Evolutionary conservation across 2,329 filamentous ascomycete genomes (phyloP), one percentile per base, ranked within the genome.

Genomic region (Myotisia sp.): DNA sequence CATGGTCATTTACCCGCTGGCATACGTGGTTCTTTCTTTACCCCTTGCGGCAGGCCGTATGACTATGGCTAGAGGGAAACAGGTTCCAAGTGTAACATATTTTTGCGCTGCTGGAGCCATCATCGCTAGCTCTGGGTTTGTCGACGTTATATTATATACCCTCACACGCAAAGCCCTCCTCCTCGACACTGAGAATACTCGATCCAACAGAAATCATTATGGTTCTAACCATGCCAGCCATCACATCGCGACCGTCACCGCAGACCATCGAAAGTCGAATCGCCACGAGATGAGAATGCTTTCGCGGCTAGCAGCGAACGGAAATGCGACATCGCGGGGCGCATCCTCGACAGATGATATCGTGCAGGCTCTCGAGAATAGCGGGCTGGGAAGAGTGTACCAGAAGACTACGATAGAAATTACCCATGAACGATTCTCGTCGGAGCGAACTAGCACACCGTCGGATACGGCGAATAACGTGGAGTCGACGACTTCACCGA

Each of bases 11-110:
- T 63, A 63, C 36, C 60, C 60, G 2, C 48, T 66, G 8, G 59
- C 56, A 7, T 81, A 81, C 47, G 69, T 70, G 3, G 54, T 76
- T 8, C 43, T 72, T 26, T 79, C 77, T 37, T 63, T 84, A 17
- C 77, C 78, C 1, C 62, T 71, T 5, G 74, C 73, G 2, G 60
- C 58, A 2, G 59, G 57, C 17, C 57, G 59, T 26, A 63, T 63
- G 59, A 51, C 56, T 12, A 53, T 54, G 3, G 56, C 55, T 5
- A 49, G 51, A 28, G 53, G 54, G 12, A n/a, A n/a, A n/a, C 35
- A 50, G 10, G 44, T 37, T 2, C 52, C 57, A 1, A 54, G 45
- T 16, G 35, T 56, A 3, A 57, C 59, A 10, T 64, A 64, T 39
- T 62, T 70, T 34, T 68, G 64, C 44, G 54, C 67, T 13, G 62